Percentiles rank a stretch among this genome's conserved stretches.
Evolutionary conservation across 176 grass and related monocot genomes (phyloP).

Genomic region (Ananas comosus): DNA sequence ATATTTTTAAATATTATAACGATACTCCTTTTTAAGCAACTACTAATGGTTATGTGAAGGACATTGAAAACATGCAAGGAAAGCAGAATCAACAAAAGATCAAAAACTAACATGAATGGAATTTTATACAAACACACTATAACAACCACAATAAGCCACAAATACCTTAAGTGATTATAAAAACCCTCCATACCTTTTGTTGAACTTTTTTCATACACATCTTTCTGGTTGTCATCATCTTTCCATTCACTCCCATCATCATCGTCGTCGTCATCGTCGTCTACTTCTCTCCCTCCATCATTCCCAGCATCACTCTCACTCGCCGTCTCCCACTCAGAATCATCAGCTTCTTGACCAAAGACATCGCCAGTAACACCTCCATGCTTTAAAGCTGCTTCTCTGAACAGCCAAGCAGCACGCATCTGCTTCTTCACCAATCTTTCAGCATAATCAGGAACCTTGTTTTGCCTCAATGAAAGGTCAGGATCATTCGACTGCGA

Average conservation of each 20-base stretch:
- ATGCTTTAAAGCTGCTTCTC: slow-evolving; percentile 85
- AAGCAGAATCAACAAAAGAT: background rate
- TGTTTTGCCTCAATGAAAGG: slow-evolving; percentile 82
- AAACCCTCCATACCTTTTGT: slow-evolving; percentile 22
- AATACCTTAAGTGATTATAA: background rate
- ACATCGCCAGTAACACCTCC: slow-evolving; percentile 63
- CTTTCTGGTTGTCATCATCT: slow-evolving; percentile 41
- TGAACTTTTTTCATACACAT: slow-evolving; percentile 49
- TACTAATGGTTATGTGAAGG: too few species aligned
- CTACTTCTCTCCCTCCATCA: slow-evolving; percentile 46
- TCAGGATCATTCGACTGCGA: slow-evolving; percentile 84
- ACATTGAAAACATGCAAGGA: background rate
- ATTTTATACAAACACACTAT: background rate
- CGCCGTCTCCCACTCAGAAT: slow-evolving; percentile 90
- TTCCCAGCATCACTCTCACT: slow-evolving; percentile 69
- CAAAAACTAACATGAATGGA: background rate
- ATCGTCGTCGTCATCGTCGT: slow-evolving; percentile 6
- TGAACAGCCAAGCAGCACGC: slow-evolving; percentile 91
- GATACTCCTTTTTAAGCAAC: too few species aligned
- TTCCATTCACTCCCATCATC: slow-evolving; percentile 51
- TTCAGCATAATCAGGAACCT: slow-evolving; percentile 99
- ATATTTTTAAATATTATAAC: too few species aligned
- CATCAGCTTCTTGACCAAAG: slow-evolving; percentile 80
- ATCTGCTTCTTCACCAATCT: slow-evolving; percentile 94
- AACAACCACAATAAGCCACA: background rate